Evolutionary conservation across 2,329 filamentous ascomycete genomes (phyloP).

Genomic region (Mollisia scopiformis): DNA sequence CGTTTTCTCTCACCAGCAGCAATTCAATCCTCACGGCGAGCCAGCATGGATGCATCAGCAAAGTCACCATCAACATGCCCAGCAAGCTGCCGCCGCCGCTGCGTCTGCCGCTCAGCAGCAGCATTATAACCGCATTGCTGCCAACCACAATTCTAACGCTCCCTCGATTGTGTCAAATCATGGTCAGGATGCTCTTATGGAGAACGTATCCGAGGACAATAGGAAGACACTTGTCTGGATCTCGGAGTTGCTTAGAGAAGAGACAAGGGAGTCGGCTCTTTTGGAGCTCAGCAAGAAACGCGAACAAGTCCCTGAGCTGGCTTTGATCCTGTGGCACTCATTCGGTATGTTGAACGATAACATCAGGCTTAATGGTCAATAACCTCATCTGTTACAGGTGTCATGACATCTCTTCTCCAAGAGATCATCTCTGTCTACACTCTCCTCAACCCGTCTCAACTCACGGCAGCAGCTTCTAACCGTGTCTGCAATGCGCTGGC

Average conservation of each 20-base stretch:
- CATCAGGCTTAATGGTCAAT: slow-evolving; percentile 16
- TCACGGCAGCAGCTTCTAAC: slow-evolving; percentile 97
- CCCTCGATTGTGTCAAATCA: slow-evolving; percentile 46
- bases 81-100: slow-evolving; percentile 39
- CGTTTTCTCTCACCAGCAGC: slow-evolving; percentile 70
- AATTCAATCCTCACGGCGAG: slow-evolving; percentile 60
- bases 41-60: slow-evolving; percentile 66
- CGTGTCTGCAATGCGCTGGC: slow-evolving; percentile 96
- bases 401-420: slow-evolving; percentile 96
- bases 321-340: slow-evolving; percentile 96
- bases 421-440: slow-evolving; percentile 99
- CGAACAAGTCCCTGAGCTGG: slow-evolving; percentile 95
- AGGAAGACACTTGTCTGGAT: slow-evolving; percentile 91
- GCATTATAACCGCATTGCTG: slow-evolving; percentile 76
- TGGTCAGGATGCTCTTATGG: slow-evolving; percentile 57
- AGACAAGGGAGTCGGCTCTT: slow-evolving; percentile 85
- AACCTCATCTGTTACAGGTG: slow-evolving; percentile 58
- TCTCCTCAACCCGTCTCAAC: slow-evolving; percentile 91
- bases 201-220: slow-evolving; percentile 83
- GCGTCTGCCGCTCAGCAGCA: slow-evolving; percentile 42
- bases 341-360: slow-evolving; percentile 68
- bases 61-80: slow-evolving; percentile 42
- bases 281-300: slow-evolving; percentile 98
- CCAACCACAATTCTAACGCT: slow-evolving; percentile 57
- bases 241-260: slow-evolving; percentile 85